A percentile compares a stretch with the other conserved stretches of the same genome.
phyloP scores from a whole-genome alignment of 1,284 basidiomycete species.

The Boletus sp. region DNA sequence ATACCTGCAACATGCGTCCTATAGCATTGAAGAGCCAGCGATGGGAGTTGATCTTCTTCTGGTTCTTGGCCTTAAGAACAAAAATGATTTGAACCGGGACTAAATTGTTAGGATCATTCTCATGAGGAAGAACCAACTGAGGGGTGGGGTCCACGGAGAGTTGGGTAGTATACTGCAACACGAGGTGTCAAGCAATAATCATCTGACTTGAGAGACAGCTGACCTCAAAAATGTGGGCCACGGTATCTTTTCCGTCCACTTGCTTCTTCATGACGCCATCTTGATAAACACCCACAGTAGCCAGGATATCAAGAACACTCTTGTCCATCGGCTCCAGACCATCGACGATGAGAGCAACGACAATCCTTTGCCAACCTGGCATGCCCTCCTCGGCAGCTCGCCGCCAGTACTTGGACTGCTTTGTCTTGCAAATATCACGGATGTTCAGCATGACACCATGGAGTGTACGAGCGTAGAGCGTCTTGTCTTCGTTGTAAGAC shows the following conservation, averaged over 20 bases:
- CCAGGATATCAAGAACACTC: constrained; percentile 82
- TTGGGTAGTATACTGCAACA: constrained; percentile 77
- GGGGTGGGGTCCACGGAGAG: constrained; percentile 88
- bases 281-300: constrained; percentile 87
- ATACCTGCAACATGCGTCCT: constrained; percentile 73
- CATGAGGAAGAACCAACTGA: constrained; percentile 85
- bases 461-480: constrained; percentile 86
- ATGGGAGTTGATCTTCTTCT: constrained; percentile 96
- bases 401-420: constrained; percentile 92
- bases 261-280: constrained; percentile 97
- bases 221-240: constrained; percentile 89
- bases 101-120: constrained; percentile 85
- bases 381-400: constrained; percentile 80
- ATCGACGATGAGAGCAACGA: constrained; percentile 89
- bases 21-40: constrained; percentile 98
- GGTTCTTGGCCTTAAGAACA: constrained; percentile 93
- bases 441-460: constrained; percentile 98
- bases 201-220: constrained; percentile 11
- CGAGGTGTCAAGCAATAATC: constrained; percentile 8
- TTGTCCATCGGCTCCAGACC: constrained; percentile 97
- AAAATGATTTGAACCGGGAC: constrained; percentile 96
- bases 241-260: constrained; percentile 88
- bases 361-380: constrained; percentile 91
- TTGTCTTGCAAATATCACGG: constrained; percentile 96
- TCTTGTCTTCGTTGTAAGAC: constrained; percentile 91